A percentile compares a stretch with the other conserved stretches of the same genome.
Evolutionary conservation across 202 grass and related monocot species (phyloP).

Genomic region (Digitaria exilis): DNA sequence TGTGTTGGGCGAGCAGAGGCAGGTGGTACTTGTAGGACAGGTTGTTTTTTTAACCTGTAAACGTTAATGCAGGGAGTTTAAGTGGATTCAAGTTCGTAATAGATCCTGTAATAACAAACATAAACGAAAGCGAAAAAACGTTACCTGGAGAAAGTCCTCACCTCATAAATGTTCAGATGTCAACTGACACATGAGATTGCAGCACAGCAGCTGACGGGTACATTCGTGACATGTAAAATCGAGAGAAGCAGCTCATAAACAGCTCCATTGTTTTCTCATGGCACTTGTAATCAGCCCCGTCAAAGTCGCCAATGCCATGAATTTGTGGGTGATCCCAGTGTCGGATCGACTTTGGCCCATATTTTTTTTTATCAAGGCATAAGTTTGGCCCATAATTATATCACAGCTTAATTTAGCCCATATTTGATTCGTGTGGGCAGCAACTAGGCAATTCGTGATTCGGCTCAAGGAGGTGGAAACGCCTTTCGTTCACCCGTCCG

Average conservation of each 20-base stretch:
- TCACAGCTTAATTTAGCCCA: background rate
- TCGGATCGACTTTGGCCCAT: no score
- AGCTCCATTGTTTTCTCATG: no score
- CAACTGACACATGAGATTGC: background rate
- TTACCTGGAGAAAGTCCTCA: background rate
- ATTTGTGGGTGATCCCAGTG: no score
- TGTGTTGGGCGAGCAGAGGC: background rate
- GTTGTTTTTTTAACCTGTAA: background rate
- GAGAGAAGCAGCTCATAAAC: no score
- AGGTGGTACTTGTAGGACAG: slow-evolving; percentile 18
- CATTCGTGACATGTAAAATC: background rate
- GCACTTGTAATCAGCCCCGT: no score
- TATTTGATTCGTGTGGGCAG: background rate
- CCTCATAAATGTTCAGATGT: background rate
- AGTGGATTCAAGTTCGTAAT: background rate
- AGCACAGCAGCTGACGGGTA: background rate
- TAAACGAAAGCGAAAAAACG: slow-evolving; percentile 8
- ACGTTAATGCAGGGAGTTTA: background rate
- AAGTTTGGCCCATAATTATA: background rate
- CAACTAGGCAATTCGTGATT: background rate
- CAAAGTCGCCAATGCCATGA: no score
- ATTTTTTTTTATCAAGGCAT: no score
- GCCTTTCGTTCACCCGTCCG: background rate
- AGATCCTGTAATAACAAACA: background rate
- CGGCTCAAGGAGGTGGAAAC: background rate